Conservation (phyloP, 768 basidiomycete genomes). For the Tephrocybe sp. region DNA sequence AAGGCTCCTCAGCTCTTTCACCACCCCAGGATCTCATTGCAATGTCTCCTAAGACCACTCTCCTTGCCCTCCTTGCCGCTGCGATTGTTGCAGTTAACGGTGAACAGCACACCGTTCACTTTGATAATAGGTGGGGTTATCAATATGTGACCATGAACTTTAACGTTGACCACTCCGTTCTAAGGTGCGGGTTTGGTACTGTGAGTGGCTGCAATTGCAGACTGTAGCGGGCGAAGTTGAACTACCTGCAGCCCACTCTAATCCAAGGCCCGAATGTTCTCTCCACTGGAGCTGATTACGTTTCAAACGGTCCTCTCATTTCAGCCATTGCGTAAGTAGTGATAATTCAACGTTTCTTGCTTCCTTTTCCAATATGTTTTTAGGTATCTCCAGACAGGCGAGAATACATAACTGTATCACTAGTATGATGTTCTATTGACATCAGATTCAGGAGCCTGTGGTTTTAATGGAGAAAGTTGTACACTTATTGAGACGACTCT, state of each 20-base stretch:
- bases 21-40: too few relatives aligned
- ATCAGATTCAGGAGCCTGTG: slow-evolving; percentile 28
- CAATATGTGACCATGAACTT: not conserved
- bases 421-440: not conserved
- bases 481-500: slow-evolving; percentile 38
- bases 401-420: not conserved
- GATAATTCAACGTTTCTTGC: not conserved
- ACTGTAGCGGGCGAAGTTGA: not conserved
- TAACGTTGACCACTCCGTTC: too few relatives aligned
- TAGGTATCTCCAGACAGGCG: slow-evolving; percentile 32
- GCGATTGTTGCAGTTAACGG: slow-evolving; percentile 22
- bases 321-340: slow-evolving; percentile 36
- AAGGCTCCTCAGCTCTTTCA: too few relatives aligned
- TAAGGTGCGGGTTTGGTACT: slow-evolving; percentile 33
- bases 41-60: too few relatives aligned
- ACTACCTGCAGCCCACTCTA: slow-evolving; percentile 24
- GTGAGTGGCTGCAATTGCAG: slow-evolving; percentile 17
- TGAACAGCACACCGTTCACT: slow-evolving; percentile 35
- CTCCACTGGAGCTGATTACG: slow-evolving; percentile 29
- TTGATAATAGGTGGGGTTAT: slow-evolving; percentile 29
- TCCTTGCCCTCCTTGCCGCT: slow-evolving; percentile 18
- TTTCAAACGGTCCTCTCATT: slow-evolving; percentile 25
- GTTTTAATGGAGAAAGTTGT: slow-evolving; percentile 39
- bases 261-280: slow-evolving; percentile 29
- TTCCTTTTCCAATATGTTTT: not conserved